A percentile compares a stretch with the other conserved stretches of the same genome.
Conservation (phyloP, 2,329 filamentous ascomycete species). For the Tolypocladium tropicale region DNA sequence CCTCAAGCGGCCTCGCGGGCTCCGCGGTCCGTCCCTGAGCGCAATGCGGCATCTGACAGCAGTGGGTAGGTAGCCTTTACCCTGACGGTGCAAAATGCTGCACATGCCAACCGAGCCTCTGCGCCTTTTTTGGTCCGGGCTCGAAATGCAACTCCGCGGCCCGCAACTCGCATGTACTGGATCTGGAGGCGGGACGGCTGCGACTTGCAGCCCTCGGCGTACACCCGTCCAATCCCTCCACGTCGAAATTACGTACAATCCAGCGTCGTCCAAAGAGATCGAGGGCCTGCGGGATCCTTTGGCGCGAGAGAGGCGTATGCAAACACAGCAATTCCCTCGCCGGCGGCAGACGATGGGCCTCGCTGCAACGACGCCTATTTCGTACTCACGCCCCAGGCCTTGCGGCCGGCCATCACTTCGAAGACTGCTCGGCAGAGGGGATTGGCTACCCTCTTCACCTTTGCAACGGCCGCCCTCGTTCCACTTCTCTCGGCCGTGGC, state of each 20-base stretch:
- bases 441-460: background rate
- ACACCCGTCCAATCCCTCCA: background rate
- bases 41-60: background rate
- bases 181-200: background rate
- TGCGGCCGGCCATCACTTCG: background rate
- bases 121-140: background rate
- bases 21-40: background rate
- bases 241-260: background rate
- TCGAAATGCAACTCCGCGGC: background rate
- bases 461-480: background rate
- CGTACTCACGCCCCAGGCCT: background rate
- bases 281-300: background rate
- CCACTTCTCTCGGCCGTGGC: background rate
- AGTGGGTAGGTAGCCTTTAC: background rate
- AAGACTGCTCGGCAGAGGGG: background rate
- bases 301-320: background rate
- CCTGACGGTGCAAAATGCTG: background rate
- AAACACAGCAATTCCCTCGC: background rate
- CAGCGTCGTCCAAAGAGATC: background rate
- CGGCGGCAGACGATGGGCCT: background rate
- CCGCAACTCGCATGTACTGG: background rate
- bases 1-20: background rate
- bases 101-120: background rate
- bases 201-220: background rate
- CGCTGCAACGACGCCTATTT: background rate